A percentile compares a stretch with the other conserved stretches of the same genome.
Evolutionary conservation across 805 yeast species (phyloP).

Genomic region (Ogataea kodamae): DNA sequence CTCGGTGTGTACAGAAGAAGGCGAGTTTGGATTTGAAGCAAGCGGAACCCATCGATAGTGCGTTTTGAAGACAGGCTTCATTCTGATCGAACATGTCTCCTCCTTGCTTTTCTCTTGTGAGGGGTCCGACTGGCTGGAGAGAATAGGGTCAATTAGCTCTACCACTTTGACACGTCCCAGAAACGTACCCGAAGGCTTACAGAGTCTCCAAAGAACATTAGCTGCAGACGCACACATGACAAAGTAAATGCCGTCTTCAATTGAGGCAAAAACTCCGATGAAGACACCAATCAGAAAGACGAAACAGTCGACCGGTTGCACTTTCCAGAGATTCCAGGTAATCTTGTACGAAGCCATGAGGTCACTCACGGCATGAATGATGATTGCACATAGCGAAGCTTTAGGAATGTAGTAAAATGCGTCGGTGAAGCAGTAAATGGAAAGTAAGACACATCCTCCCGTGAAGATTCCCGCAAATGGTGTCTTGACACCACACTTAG

Average conservation of each 20-base stretch:
- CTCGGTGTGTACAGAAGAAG: slow-evolving; percentile 31
- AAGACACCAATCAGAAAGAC: slow-evolving; percentile 72
- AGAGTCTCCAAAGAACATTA: slow-evolving; percentile 64
- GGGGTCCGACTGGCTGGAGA: slow-evolving; percentile 20
- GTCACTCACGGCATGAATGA: slow-evolving; percentile 91
- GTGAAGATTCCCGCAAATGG: slow-evolving; percentile 91
- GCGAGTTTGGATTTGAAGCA: slow-evolving; percentile 30
- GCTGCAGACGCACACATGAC: slow-evolving; percentile 84
- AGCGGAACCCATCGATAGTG: slow-evolving; percentile 64
- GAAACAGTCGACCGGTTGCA: slow-evolving; percentile 69
- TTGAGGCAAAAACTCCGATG: slow-evolving; percentile 70
- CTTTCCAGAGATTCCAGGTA: slow-evolving; percentile 65
- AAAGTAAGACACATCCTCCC: slow-evolving; percentile 83
- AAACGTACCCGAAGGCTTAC: slow-evolving; percentile 79
- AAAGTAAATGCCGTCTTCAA: slow-evolving; percentile 89
- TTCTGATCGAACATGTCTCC: slow-evolving; percentile 1
- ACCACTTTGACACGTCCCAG: slow-evolving; percentile 74
- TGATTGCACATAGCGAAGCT: slow-evolving; percentile 81
- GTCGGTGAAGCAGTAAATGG: slow-evolving; percentile 77
- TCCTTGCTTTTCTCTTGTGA: slow-evolving; percentile 4
- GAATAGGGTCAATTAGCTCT: slow-evolving; percentile 62
- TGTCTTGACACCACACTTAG: slow-evolving; percentile 93
- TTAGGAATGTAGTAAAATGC: slow-evolving; percentile 89
- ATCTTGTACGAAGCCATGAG: slow-evolving; percentile 67
- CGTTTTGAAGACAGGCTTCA: slow-evolving; percentile 11